phyloP scores from a whole-genome alignment of 768 basidiomycete genomes.

The Lactifluus rugatus region DNA sequence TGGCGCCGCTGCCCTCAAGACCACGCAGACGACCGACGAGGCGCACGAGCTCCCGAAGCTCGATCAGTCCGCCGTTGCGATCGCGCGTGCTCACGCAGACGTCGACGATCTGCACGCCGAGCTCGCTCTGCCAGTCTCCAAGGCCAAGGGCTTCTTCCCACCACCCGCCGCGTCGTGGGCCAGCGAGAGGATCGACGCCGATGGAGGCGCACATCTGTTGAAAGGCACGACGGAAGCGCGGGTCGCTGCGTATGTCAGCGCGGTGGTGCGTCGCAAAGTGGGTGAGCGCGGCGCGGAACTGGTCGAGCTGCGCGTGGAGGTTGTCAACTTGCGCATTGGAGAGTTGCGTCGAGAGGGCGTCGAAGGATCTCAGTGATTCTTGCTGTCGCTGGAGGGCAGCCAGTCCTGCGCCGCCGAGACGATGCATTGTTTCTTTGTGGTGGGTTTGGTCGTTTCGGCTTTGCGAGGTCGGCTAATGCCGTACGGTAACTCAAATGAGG shows the following conservation, averaged over 20 bases:
- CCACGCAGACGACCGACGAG: conserved; percentile 71
- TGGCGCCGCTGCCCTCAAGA: conserved; percentile 48
- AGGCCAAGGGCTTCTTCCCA: conserved; percentile 85
- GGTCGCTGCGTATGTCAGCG: conserved; percentile 72
- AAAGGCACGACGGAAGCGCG: conserved; percentile 83
- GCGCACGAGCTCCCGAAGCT: conserved; percentile 74
- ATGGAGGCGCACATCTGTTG: conserved; percentile 94
- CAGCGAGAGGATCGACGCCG: conserved; percentile 89
- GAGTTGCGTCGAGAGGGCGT: conserved; percentile 68
- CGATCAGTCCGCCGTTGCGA: conserved; percentile 87
- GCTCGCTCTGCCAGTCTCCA: conserved; percentile 92
- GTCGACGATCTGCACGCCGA: conserved; percentile 92
- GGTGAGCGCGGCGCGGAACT: conserved; percentile 75
- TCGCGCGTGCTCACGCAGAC: conserved; percentile 82
- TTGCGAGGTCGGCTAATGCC: too few relatives aligned
- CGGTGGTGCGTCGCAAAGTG: conserved; percentile 82
- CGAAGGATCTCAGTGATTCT: conserved; percentile 70
- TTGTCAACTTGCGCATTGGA: conserved; percentile 67
- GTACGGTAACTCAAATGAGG: too few relatives aligned
- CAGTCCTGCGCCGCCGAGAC: conserved; percentile 73
- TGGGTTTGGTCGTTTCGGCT: too few relatives aligned
- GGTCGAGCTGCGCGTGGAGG: conserved; percentile 71
- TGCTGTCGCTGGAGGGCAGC: conserved; percentile 87
- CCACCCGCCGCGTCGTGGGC: conserved; percentile 77
- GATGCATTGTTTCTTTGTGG: conserved; percentile 61